Evolutionary conservation across 805 yeast genomes (phyloP).

Genomic region (Jamesozyma rosinii): DNA sequence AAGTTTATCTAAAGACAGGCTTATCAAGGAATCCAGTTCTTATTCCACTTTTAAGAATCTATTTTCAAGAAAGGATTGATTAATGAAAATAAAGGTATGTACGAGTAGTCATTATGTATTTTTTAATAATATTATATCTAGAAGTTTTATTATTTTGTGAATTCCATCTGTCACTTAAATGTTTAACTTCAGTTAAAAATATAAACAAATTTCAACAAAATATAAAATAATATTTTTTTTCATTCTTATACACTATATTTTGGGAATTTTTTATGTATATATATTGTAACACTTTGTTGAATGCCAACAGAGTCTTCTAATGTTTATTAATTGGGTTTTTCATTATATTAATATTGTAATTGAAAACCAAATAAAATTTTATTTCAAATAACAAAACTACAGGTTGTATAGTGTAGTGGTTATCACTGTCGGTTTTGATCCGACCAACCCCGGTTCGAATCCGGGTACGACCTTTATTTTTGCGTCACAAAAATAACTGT

Average conservation of each 20-base stretch:
- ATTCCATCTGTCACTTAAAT: too few relatives aligned
- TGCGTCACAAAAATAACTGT: neutral
- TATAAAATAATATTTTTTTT: too few relatives aligned
- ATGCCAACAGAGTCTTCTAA: neutral
- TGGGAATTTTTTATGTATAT: too few relatives aligned
- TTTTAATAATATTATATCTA: too few relatives aligned
- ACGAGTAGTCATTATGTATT: too few relatives aligned
- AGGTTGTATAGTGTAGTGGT: conserved; percentile 60
- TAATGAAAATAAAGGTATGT: too few relatives aligned
- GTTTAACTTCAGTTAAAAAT: neutral
- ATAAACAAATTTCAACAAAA: neutral
- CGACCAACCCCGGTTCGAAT: conserved; percentile 77
- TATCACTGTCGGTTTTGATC: conserved; percentile 76
- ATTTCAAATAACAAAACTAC: neutral
- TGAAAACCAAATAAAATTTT: too few relatives aligned
- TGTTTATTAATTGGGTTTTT: too few relatives aligned
- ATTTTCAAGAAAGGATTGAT: neutral
- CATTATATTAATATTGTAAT: too few relatives aligned
- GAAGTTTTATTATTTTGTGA: too few relatives aligned
- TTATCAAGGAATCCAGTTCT: conserved; percentile 3
- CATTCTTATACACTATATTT: too few relatives aligned
- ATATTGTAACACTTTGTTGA: neutral
- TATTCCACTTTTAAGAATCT: conserved; percentile 3
- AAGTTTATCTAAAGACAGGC: neutral
- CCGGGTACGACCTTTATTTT: conserved; percentile 61